These are phyloP conservation scores for Amanita jacksonii DNA, from an alignment of 768 basidiomycete species.

Conservation along the genomic window DNA sequence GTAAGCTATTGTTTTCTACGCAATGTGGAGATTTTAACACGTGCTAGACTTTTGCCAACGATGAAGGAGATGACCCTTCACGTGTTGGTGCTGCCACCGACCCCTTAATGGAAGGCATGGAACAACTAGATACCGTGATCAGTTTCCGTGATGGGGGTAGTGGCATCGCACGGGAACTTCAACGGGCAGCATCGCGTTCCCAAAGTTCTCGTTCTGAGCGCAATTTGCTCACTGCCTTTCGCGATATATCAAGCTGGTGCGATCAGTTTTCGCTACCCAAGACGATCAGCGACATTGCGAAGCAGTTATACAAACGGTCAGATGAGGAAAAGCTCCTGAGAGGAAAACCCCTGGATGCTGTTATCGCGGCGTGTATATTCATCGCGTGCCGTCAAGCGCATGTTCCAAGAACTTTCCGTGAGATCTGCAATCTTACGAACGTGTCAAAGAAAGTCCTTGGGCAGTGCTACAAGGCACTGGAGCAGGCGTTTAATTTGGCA, in stretches of 20 bases:
- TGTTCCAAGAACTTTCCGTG: conserved; percentile 92
- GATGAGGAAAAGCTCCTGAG: conserved; percentile 92
- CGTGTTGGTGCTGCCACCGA: conserved; percentile 97
- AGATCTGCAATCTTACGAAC: conserved; percentile 87
- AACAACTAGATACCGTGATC: conserved; percentile 91
- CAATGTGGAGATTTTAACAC: background rate
- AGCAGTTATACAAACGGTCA: conserved; percentile 94
- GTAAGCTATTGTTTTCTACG: conserved; percentile 40
- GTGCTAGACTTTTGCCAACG: conserved; percentile 91
- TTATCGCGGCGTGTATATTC: conserved; percentile 97
- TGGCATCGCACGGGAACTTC: conserved; percentile 84
- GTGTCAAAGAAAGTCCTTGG: conserved; percentile 93
- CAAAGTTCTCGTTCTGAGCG: conserved; percentile 75
- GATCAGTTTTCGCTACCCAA: conserved; percentile 92
- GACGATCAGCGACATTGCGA: conserved; percentile 91
- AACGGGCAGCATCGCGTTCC: conserved; percentile 82
- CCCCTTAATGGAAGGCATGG: conserved; percentile 88
- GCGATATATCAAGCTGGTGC: conserved; percentile 89
- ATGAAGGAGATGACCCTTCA: conserved; percentile 98
- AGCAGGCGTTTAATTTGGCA: conserved; percentile 80
- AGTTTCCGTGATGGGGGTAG: conserved; percentile 93
- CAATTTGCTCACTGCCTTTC: conserved; percentile 81
- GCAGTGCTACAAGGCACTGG: conserved; percentile 87
- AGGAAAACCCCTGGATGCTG: conserved; percentile 85
- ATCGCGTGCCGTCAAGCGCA: conserved; percentile 94